Conservation (phyloP, 2,329 filamentous ascomycete species). For the Colletotrichum endophyticum region DNA sequence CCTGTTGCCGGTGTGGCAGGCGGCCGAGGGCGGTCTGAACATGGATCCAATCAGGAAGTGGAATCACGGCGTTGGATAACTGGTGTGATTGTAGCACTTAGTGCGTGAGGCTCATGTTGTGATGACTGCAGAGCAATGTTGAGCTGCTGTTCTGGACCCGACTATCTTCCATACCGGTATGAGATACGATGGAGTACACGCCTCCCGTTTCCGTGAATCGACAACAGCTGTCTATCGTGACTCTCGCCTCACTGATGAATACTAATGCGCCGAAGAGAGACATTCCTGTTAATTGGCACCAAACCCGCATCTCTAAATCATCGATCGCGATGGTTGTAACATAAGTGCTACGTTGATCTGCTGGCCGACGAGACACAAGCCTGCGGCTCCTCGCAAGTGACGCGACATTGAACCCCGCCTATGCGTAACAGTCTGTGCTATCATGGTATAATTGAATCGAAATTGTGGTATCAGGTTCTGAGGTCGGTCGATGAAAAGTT, state of each 20-base stretch:
- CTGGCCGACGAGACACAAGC: neutral
- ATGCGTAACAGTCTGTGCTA: neutral
- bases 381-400: neutral
- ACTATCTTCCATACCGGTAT: neutral
- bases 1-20: neutral
- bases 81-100: neutral
- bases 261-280: accelerated
- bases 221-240: neutral
- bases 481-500: neutral
- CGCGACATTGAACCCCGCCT: neutral
- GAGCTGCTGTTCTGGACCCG: neutral
- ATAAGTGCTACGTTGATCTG: neutral
- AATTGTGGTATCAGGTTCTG: neutral
- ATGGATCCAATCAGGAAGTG: neutral
- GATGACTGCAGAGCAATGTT: neutral
- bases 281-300: neutral
- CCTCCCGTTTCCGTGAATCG: neutral
- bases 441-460: neutral
- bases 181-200: neutral
- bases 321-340: neutral
- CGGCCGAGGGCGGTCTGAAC: neutral
- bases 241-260: neutral
- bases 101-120: neutral
- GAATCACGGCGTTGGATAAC: neutral
- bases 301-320: neutral